phyloP scores from a whole-genome alignment of 768 basidiomycete genomes.

The Clavaria fumosa region DNA sequence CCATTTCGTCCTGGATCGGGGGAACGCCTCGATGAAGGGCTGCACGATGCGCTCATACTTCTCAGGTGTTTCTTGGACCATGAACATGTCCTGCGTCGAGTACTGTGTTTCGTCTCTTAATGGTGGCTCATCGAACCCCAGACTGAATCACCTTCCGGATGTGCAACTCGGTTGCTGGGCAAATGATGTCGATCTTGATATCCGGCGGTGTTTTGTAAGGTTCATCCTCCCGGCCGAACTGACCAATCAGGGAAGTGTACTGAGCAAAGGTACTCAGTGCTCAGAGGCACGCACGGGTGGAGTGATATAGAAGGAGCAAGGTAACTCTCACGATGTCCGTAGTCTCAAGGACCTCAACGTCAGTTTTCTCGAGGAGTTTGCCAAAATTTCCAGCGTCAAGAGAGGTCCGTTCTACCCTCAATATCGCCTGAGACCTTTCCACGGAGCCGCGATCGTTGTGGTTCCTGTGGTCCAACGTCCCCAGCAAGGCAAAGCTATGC shows the following conservation, averaged over 20 bases:
- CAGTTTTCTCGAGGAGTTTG: no score
- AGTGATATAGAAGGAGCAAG: no score
- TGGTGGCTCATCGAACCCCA: background rate
- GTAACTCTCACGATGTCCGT: no score
- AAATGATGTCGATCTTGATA: conserved; percentile 71
- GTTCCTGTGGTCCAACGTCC: no score
- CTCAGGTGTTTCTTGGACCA: conserved; percentile 75
- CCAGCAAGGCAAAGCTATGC: no score
- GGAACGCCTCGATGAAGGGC: conserved; percentile 69
- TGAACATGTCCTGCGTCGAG: conserved; percentile 47
- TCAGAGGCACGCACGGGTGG: no score
- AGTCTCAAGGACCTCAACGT: no score
- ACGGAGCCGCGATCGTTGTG: no score
- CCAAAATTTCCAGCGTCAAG: no score
- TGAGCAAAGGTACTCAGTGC: no score
- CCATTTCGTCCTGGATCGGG: conserved; percentile 71
- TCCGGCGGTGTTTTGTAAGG: conserved; percentile 37
- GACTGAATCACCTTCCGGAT: conserved; percentile 52
- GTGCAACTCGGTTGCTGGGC: conserved; percentile 81
- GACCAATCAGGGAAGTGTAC: conserved; percentile 76
- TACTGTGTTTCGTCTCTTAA: conserved; percentile 33
- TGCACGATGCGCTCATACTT: conserved; percentile 55
- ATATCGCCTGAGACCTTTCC: no score
- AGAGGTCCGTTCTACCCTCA: no score
- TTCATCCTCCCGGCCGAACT: conserved; percentile 33